Evolutionary conservation across 2,329 filamentous ascomycete genomes (phyloP), one percentile per base, ranked within the genome.

Genomic region (Trichophyton equinum): DNA sequence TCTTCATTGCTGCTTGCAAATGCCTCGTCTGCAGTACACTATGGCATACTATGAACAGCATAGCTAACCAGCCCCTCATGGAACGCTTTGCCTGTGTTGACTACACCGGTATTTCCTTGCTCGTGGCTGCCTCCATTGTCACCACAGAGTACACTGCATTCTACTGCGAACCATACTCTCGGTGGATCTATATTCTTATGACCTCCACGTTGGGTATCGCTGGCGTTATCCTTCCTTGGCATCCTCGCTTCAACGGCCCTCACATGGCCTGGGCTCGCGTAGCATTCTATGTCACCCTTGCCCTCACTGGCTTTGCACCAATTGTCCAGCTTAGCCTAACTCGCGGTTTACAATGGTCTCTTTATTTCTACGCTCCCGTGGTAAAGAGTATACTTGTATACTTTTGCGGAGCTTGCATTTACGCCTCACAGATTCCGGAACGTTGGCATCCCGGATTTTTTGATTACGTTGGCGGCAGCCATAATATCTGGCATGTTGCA

Each of bases 11-110:
- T 56, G 94, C 94, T 53, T 91, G 86, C 79, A 91, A 97, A 74
- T 97, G 92, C 70, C 83, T 99, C 60, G 85, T 92, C 71, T 99
- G 94, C 84, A 95, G 88, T 64, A 92, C 87, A 65, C 85, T 97
- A 70, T 99, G 94, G 94, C 94, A 99, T 77, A 96, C 94, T 27
- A 97, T 99, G 91, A 96, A 92, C 77, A 90, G 89, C 68, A 95
- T 97, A 60, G 91, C 92, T 18, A 89, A 95, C 67, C 86, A 95
- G 69, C 84, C 85, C 20, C 83, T 95, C 47, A 87, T 99, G 76
- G 94, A 95, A 72, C 87, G 91, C 64, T 97, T 99, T 69, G 94
- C 94, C 18, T 99, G 94, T 73, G 91, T 99, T 62, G 94, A 99
- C 74, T 99, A 99, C 76, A 97, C 94, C 0, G 94, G 94, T 60